phyloP scores from a whole-genome alignment of 495 filamentous ascomycete genomes.

The Neohortaea acidophila region DNA sequence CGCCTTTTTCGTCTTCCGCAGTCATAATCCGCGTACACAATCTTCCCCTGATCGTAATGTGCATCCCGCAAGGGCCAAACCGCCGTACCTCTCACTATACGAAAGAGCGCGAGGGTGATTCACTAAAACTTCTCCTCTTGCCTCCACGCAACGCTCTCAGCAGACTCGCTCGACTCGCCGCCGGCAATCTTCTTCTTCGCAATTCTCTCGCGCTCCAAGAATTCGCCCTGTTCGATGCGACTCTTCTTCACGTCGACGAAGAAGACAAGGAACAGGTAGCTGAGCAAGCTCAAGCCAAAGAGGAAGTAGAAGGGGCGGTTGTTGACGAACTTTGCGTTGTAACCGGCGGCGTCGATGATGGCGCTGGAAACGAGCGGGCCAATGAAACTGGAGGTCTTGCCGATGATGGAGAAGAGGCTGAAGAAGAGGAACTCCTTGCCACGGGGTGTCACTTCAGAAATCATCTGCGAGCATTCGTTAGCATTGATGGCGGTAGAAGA shows the following conservation, averaged over 20 bases:
- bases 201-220: slow-evolving; percentile 32
- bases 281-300: slow-evolving; percentile 40
- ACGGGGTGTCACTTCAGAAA: slow-evolving; percentile 47
- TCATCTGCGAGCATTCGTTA: slow-evolving; percentile 30
- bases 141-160: too few species aligned
- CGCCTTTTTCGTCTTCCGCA: too few species aligned
- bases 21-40: too few species aligned
- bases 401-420: slow-evolving; percentile 48
- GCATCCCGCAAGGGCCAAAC: too few species aligned
- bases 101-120: too few species aligned
- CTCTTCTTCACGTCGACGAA: slow-evolving; percentile 46
- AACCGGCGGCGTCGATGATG: slow-evolving; percentile 47
- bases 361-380: slow-evolving; percentile 48
- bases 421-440: slow-evolving; percentile 55
- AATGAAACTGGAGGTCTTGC: slow-evolving; percentile 49
- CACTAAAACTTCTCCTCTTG: too few species aligned
- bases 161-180: too few species aligned
- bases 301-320: slow-evolving; percentile 51
- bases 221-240: slow-evolving; percentile 39
- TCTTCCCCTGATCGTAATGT: too few species aligned
- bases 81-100: too few species aligned
- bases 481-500: not conserved
- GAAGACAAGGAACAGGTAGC: slow-evolving; percentile 34
- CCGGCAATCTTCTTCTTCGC: slow-evolving; percentile 14
- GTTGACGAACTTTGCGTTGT: slow-evolving; percentile 30